Percentiles rank a stretch among this genome's conserved stretches.
phyloP scores from a whole-genome alignment of 768 basidiomycete species.

The Pilatotrama ljubarskyi region DNA sequence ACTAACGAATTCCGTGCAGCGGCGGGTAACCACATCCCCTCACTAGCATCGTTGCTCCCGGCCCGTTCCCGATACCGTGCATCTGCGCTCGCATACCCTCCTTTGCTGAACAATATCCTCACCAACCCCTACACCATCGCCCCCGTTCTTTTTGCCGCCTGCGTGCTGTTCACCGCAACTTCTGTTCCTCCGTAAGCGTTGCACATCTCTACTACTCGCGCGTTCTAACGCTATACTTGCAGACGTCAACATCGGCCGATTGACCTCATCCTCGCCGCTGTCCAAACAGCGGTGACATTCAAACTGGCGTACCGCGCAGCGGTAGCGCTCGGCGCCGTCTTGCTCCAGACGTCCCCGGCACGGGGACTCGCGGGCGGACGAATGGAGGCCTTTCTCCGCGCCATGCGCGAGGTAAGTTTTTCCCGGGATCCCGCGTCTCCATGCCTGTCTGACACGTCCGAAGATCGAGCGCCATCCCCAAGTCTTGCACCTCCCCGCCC shows the following conservation, averaged over 20 bases:
- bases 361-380: slow-evolving; percentile 58
- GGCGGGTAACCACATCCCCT: slow-evolving; percentile 63
- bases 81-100: slow-evolving; percentile 33
- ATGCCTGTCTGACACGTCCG: not conserved
- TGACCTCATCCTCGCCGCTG: slow-evolving; percentile 84
- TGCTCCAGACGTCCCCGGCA: slow-evolving; percentile 87
- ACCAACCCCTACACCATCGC: slow-evolving; percentile 76
- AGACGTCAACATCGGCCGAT: slow-evolving; percentile 62
- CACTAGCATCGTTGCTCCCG: slow-evolving; percentile 49
- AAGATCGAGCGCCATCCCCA: slow-evolving; percentile 85
- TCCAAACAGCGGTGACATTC: slow-evolving; percentile 78
- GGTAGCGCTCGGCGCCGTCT: slow-evolving; percentile 77
- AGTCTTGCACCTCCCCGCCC: slow-evolving; percentile 79
- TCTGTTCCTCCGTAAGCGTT: slow-evolving; percentile 58
- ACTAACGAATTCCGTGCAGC: slow-evolving; percentile 37
- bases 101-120: slow-evolving; percentile 43
- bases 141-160: slow-evolving; percentile 57
- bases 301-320: slow-evolving; percentile 84
- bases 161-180: slow-evolving; percentile 54
- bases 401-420: slow-evolving; percentile 69
- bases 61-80: slow-evolving; percentile 39
- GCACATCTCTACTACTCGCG: not conserved
- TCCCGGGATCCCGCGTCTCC: not conserved
- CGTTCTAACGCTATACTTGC: not conserved
- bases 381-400: slow-evolving; percentile 81